These are phyloP conservation scores for Arachis hypogaea DNA, from an alignment of 306 rosid genomes.

Conservation along the genomic window DNA sequence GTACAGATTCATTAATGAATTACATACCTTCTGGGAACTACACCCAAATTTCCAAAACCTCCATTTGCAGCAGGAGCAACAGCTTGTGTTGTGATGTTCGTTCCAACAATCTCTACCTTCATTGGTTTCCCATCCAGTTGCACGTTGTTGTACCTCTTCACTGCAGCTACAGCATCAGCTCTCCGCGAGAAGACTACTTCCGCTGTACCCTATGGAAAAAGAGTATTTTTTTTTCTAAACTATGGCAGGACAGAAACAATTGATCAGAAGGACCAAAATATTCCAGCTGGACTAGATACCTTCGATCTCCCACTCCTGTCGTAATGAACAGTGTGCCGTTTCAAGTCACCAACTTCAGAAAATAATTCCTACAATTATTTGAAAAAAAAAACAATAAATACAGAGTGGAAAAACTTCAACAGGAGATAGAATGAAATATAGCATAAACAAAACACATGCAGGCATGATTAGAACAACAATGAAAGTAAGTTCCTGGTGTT, in stretches of 20 bases:
- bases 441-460: not conserved
- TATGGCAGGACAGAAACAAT: constrained; percentile 43
- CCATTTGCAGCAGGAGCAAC: constrained; percentile 46
- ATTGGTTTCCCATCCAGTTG: constrained; percentile 69
- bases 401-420: not conserved
- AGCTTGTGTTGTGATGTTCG: constrained; percentile 53
- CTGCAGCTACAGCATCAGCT: constrained; percentile 86
- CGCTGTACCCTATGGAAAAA: constrained; percentile 83
- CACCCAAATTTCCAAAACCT: constrained; percentile 52
- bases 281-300: constrained; percentile 59
- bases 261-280: constrained; percentile 40
- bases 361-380: constrained; percentile 75
- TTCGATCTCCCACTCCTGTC: constrained; percentile 97
- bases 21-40: constrained; percentile 57
- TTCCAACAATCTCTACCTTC: constrained; percentile 73
- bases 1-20: not conserved
- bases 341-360: constrained; percentile 91
- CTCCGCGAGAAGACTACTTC: constrained; percentile 86
- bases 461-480: not conserved
- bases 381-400: not conserved
- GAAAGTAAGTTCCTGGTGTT: not conserved
- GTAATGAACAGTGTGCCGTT: constrained; percentile 76
- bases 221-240: constrained; percentile 30
- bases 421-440: not conserved
- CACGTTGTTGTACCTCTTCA: constrained; percentile 91